A percentile compares a stretch with the other conserved stretches of the same genome.
These are phyloP conservation scores for Pelargonium citronellum DNA, from an alignment of 441 rosid genomes.

Conservation along the genomic window DNA sequence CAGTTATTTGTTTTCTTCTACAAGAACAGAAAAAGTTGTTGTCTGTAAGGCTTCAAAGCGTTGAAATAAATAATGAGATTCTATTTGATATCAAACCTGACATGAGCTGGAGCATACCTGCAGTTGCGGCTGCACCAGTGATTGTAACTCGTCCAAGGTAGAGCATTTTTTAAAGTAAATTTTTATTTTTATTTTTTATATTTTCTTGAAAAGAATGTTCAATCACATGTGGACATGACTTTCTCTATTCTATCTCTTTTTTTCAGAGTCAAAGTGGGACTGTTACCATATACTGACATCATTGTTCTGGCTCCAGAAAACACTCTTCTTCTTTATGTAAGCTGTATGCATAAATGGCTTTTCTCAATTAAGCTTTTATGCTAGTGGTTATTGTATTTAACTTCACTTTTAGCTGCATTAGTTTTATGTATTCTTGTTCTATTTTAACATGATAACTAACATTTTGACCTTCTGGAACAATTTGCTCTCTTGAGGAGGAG, in stretches of 20 bases:
- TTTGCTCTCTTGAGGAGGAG: background rate
- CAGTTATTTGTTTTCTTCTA: conserved; percentile 78
- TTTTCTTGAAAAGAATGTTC: conserved; percentile 16
- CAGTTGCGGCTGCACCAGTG: conserved; percentile 87
- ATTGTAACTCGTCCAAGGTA: conserved; percentile 80
- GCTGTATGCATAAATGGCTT: conserved; percentile 29
- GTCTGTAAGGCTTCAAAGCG: conserved; percentile 76
- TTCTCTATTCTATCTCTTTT: conserved; percentile 18
- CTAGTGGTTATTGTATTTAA: conserved; percentile 9
- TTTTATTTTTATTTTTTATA: conserved; percentile 7
- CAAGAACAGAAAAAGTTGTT: conserved; percentile 85
- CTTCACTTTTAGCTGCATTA: background rate
- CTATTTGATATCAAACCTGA: conserved; percentile 76
- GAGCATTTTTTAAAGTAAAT: conserved; percentile 14
- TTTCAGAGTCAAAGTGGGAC: conserved; percentile 66
- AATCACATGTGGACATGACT: conserved; percentile 14
- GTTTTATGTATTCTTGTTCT: background rate
- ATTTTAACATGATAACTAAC: background rate
- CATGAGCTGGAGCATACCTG: conserved; percentile 88
- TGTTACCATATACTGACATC: conserved; percentile 64
- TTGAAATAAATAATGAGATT: conserved; percentile 74
- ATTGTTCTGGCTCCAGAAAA: conserved; percentile 82
- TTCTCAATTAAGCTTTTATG: conserved; percentile 4
- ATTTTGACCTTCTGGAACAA: background rate
- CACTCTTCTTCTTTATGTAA: conserved; percentile 77